Base-by-base conservation (phyloP, 805 yeast genomes). In the Candida rishiriensis region DNA sequence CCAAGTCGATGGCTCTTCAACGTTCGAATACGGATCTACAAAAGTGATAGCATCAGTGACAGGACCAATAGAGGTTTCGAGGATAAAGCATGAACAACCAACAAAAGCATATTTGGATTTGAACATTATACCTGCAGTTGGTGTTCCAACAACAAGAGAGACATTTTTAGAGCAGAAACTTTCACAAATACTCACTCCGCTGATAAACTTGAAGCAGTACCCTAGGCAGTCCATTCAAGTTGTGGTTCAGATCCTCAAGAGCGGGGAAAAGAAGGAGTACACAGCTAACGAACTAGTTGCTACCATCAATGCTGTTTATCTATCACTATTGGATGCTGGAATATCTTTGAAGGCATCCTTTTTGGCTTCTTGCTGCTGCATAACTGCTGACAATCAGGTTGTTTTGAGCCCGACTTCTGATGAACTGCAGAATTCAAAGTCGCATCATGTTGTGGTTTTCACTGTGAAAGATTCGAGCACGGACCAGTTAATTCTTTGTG, bases 41-140 rank as follows among this genome's bases (percentile, higher is more conserved):
- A 76, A 76, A 44, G 81, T 85, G 3, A 65, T 90, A 2, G 79
- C 83, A 36, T 81, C 96, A 0, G 90, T 91, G 1, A 76, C 90
- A 1, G 99, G 99, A 0, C 99, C 99, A 0, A 75, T 91, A 29
- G 97, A 91, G 56, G 53, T 55, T 2, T 82, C 88, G 10, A 84
- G 83, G 60, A 65, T 79, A 12, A 76, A 91, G 53, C 96, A 89
- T 59, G 98, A 91, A 60, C 63, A 82, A 30, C 96, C 97, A 10
- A 82, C 85, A 13, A 70, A 73, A 37, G 83, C 91, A 13, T 81
- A 87, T 14, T 61, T 93, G 14, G 97, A 89, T 61, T 75, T 93
- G 8, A 76, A 79, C 16, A 81, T 90, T 2, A 71, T 89, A 34
- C 97, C 98, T 1, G 79, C 84, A 17, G 67, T 71, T 12, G 98